These are phyloP conservation scores for Mycosphaerella arachidis DNA, from an alignment of 2,329 filamentous ascomycete species.

Conservation along the genomic window DNA sequence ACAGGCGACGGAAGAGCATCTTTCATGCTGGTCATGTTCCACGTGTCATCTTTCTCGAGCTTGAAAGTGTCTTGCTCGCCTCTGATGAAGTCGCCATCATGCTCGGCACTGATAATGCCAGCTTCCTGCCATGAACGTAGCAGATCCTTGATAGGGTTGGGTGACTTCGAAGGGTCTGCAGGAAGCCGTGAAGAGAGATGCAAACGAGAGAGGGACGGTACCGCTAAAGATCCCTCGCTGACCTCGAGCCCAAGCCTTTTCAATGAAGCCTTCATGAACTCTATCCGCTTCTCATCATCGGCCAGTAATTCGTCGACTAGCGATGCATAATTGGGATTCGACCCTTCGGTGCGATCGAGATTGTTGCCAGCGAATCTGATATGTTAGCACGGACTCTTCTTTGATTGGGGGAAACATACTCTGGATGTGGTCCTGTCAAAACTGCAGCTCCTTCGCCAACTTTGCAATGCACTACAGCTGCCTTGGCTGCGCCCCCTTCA, in stretches of 20 bases:
- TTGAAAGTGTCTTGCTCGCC: conserved; percentile 76
- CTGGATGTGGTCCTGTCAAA: conserved; percentile 84
- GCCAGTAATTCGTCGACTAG: conserved; percentile 63
- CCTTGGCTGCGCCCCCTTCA: conserved; percentile 66
- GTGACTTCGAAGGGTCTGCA: conserved; percentile 14
- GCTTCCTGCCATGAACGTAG: conserved; percentile 63
- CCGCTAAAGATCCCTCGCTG: conserved; percentile 61
- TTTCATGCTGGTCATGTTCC: conserved; percentile 29
- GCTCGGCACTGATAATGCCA: conserved; percentile 49
- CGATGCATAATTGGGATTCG: conserved; percentile 64
- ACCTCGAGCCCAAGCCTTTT: conserved; percentile 76
- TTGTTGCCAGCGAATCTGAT: conserved; percentile 76
- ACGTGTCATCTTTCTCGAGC: conserved; percentile 57
- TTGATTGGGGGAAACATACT: conserved; percentile 53
- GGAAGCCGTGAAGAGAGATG: conserved; percentile 68
- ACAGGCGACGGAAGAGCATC: conserved; percentile 19
- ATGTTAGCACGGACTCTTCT: conserved; percentile 10
- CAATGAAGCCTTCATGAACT: conserved; percentile 76
- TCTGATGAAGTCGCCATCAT: conserved; percentile 66
- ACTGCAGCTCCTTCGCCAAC: conserved; percentile 75
- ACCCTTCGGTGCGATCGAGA: conserved; percentile 58
- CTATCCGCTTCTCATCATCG: conserved; percentile 65
- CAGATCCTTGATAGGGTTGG: conserved; percentile 62
- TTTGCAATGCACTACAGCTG: conserved; percentile 78
- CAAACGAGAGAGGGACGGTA: conserved; percentile 75